phyloP scores from a whole-genome alignment of 108 stramenopile species.

The Conticribra weissflogii region DNA sequence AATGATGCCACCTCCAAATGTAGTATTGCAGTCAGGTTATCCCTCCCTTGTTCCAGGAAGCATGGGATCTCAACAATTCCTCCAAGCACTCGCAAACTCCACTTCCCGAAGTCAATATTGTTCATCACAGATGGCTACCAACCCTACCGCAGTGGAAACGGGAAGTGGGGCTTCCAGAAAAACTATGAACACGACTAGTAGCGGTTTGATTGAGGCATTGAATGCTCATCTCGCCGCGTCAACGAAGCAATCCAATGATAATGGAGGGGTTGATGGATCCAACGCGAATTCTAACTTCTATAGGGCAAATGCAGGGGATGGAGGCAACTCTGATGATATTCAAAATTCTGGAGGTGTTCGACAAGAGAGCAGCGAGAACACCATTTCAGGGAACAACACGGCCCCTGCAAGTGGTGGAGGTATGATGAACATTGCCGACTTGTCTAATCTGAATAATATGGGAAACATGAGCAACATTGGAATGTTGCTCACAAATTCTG shows the following conservation, averaged over 20 bases:
- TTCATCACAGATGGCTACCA: too few species aligned
- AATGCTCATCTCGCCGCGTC: constrained; percentile 39
- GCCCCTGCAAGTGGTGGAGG: not conserved
- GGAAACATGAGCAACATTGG: not conserved
- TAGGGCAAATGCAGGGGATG: too few species aligned
- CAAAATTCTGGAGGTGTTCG: not conserved
- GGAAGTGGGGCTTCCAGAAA: not conserved
- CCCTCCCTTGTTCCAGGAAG: constrained; percentile 26
- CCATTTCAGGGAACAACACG: not conserved
- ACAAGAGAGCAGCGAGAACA: not conserved
- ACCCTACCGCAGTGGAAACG: not conserved
- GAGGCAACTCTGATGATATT: not conserved
- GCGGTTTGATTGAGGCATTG: constrained; percentile 28
- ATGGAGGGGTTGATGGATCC: constrained; percentile 5
- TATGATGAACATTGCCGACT: not conserved
- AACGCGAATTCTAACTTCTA: not conserved
- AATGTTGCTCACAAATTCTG: not conserved
- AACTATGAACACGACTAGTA: constrained; percentile 16
- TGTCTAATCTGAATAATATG: not conserved
- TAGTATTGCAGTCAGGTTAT: constrained; percentile 3
- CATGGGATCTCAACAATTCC: constrained; percentile 28
- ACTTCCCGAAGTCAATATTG: too few species aligned
- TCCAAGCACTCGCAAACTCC: constrained; percentile 16
- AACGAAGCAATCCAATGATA: constrained; percentile 10
- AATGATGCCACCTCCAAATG: constrained; percentile 41